Evolutionary conservation across 257 asterid species (phyloP), one percentile per base, ranked within the genome.

Genomic region (Thymus quinquecostatus): DNA sequence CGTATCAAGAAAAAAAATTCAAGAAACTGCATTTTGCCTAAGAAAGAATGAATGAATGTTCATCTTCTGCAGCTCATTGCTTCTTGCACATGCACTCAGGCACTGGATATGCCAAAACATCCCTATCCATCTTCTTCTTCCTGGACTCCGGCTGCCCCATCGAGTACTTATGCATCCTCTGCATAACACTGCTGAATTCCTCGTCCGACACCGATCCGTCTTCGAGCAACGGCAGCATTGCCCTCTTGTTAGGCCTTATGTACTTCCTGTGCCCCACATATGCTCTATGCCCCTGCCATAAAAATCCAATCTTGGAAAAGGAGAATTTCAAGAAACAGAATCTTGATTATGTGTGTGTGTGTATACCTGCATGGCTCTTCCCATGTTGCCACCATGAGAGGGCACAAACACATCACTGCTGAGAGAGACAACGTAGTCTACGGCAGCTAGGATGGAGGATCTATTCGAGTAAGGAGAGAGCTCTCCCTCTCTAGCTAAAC

Each of bases 321-420:
- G 1, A 38, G 41, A 38, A 38, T 1, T 38, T 38, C 4, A 36
- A 36, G 4, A 3, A 38, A 38, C 2, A 2, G 6, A 45, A 9
- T 45, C 50, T 12, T 45, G 13, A 45, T 44, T 3, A 44, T 44
- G 9, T 47, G 10, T 45, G 14, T 48, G 14, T 13, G n/a, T 13
- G 4, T 53, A 1, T 53, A 53, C 58, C 58, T 53, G 89, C 81
- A 88, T 78, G 33, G 95, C 85, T 66, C 83, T 79, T 12, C 78
- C 95, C 95, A 88, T 88, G 73, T 88, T 85, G 57, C 95, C 95
- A 6, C 91, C 89, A 21, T 88, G 95, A 43, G 95, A 88, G 53
- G 83, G 86, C 65, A 88, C 48, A 40, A 85, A 84, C 2, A 88
- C 89, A 48, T 88, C 85, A 30, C 91, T 88, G 71, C 86, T 84